Conservation (phyloP, 495 filamentous ascomycete species). For the Pyronema domesticum region DNA sequence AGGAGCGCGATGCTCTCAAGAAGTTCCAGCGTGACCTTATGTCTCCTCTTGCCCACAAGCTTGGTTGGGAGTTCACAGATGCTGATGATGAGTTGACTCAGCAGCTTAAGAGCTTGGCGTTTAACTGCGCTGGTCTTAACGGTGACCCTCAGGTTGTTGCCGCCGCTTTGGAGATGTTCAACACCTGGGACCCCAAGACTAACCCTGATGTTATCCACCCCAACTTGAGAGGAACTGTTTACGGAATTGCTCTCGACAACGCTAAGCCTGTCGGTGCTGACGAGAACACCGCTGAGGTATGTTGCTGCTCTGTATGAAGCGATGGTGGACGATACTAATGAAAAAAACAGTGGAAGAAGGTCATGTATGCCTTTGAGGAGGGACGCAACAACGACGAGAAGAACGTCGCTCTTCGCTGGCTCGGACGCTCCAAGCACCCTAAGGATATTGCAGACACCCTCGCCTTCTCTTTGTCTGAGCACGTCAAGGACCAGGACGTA, state of each 20-base stretch:
- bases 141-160: constrained; percentile 43
- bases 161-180: constrained; percentile 57
- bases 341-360: constrained; percentile 45
- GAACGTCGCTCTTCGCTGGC: constrained; percentile 76
- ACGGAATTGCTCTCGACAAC: constrained; percentile 51
- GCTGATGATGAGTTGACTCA: constrained; percentile 75
- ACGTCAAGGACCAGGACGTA: constrained; percentile 82
- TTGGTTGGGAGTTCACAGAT: constrained; percentile 75
- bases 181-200: constrained; percentile 43
- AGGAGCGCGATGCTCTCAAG: constrained; percentile 56
- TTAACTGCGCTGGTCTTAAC: constrained; percentile 45
- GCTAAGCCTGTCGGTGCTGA: constrained; percentile 24
- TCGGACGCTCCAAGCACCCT: constrained; percentile 61
- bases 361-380: constrained; percentile 67
- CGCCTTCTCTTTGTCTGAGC: constrained; percentile 50
- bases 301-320: constrained; percentile 12
- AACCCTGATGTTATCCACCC: constrained; percentile 53
- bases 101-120: constrained; percentile 62
- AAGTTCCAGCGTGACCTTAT: constrained; percentile 62
- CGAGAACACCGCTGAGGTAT: constrained; percentile 38
- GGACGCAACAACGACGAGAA: constrained; percentile 84
- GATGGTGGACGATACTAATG: neutral
- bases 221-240: constrained; percentile 52
- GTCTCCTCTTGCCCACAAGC: constrained; percentile 56
- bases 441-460: constrained; percentile 70